Evolutionary conservation across 2,329 filamentous ascomycete genomes (phyloP).

Genomic region (Curvularia verruculosa): DNA sequence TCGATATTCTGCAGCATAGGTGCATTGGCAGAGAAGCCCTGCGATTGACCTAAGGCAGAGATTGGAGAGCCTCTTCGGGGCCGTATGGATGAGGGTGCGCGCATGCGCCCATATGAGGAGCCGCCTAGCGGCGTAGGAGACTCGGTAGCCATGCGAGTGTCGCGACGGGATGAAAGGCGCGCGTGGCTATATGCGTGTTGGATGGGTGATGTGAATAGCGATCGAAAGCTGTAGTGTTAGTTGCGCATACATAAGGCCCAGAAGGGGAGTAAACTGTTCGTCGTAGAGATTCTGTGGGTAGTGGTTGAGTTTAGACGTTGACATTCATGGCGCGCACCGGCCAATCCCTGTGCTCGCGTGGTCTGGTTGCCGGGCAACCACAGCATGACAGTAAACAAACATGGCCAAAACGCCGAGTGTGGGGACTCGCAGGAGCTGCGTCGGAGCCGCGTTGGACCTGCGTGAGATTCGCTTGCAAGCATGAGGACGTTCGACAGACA

Average conservation of each 20-base stretch:
- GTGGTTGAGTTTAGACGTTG: slow-evolving; percentile 27
- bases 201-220: slow-evolving; percentile 41
- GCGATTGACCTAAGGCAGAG: slow-evolving; percentile 51
- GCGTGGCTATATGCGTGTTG: slow-evolving; percentile 30
- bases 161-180: slow-evolving; percentile 22
- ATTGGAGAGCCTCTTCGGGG: slow-evolving; percentile 55
- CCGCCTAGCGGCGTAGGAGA: slow-evolving; percentile 49
- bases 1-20: slow-evolving; percentile 57
- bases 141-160: slow-evolving; percentile 44
- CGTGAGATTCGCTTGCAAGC: neutral
- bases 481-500: no score
- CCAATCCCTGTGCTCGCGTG: slow-evolving; percentile 33
- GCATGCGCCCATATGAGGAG: slow-evolving; percentile 48
- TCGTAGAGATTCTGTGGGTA: slow-evolving; percentile 44
- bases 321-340: slow-evolving; percentile 29
- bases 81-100: slow-evolving; percentile 43
- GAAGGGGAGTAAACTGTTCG: slow-evolving; percentile 38
- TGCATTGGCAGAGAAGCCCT: slow-evolving; percentile 54
- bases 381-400: slow-evolving; percentile 20
- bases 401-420: neutral
- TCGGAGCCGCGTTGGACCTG: no score
- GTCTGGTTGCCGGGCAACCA: slow-evolving; percentile 35
- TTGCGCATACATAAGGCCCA: slow-evolving; percentile 49
- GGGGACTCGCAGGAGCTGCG: neutral
- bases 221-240: slow-evolving; percentile 48